Evolutionary conservation across 179 eudicot species (phyloP).

Genomic region (Drosera spatulata): DNA sequence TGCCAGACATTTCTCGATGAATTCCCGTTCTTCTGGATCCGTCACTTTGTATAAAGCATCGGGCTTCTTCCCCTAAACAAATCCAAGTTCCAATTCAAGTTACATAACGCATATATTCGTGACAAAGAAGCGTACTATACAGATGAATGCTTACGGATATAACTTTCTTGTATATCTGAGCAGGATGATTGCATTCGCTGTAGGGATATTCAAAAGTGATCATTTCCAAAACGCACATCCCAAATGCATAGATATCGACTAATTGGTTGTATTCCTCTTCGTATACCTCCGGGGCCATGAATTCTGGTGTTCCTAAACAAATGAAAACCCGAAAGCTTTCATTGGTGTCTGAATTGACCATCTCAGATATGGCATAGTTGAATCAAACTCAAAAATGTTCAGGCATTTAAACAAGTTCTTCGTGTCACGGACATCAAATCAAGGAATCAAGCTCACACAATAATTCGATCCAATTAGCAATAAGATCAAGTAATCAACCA

Average conservation of each 20-base stretch:
- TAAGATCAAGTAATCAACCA: too few relatives aligned
- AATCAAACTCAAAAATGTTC: not conserved
- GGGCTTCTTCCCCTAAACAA: conserved; percentile 65
- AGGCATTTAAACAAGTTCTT: too few relatives aligned
- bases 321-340: too few relatives aligned
- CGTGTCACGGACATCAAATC: too few relatives aligned
- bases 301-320: conserved; percentile 80
- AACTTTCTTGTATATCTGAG: conserved; percentile 94
- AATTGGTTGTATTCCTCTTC: conserved; percentile 93
- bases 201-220: conserved; percentile 95
- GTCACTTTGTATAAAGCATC: conserved; percentile 66
- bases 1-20: conserved; percentile 81
- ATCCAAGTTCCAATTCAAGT: too few relatives aligned
- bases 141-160: conserved; percentile 49
- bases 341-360: too few relatives aligned
- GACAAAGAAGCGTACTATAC: not conserved
- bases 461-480: too few relatives aligned
- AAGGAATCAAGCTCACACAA: too few relatives aligned
- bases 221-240: conserved; percentile 87
- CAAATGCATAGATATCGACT: conserved; percentile 91
- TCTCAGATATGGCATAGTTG: too few relatives aligned
- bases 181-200: conserved; percentile 78
- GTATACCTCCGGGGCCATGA: conserved; percentile 96
- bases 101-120: not conserved
- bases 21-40: conserved; percentile 49